Percentiles rank a stretch among this genome's conserved stretches.
These are phyloP conservation scores for Spinellus fusiger DNA, from an alignment of 192 early-diverging fungal genomes.

Conservation along the genomic window DNA sequence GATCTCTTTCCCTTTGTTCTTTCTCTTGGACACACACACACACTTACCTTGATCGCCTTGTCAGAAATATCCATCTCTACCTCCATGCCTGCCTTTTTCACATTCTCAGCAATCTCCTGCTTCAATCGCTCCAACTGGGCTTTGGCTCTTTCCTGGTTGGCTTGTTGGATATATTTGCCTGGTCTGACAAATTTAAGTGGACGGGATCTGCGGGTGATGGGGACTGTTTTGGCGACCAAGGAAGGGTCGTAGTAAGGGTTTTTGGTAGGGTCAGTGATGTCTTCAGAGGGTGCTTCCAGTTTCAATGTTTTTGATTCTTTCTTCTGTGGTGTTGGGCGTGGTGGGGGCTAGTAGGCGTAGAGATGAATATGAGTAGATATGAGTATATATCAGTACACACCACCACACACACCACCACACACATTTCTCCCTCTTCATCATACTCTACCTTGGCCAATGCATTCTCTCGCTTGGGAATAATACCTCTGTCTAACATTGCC, in stretches of 20 bases:
- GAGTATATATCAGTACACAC: conserved; percentile 2
- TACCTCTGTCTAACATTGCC: conserved; percentile 37
- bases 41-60: conserved; percentile 51
- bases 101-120: conserved; percentile 63
- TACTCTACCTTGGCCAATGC: conserved; percentile 36
- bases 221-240: conserved; percentile 35
- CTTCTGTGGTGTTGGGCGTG: conserved; percentile 31
- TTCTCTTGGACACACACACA: background rate
- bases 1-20: conserved; percentile 59
- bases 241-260: conserved; percentile 87
- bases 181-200: conserved; percentile 74
- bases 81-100: conserved; percentile 69
- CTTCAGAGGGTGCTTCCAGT: conserved; percentile 39
- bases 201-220: conserved; percentile 39
- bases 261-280: conserved; percentile 61
- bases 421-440: background rate
- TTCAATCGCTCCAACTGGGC: conserved; percentile 70
- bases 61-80: conserved; percentile 68
- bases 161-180: conserved; percentile 77
- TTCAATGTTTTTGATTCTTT: conserved; percentile 48
- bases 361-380: background rate
- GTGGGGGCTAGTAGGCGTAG: background rate
- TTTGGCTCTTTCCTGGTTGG: conserved; percentile 75
- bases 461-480: conserved; percentile 49
- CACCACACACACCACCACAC: no score